Evolutionary conservation across 1,284 basidiomycete genomes (phyloP), one percentile per base, ranked within the genome.

Genomic region (Stygiomarasmius scandens): DNA sequence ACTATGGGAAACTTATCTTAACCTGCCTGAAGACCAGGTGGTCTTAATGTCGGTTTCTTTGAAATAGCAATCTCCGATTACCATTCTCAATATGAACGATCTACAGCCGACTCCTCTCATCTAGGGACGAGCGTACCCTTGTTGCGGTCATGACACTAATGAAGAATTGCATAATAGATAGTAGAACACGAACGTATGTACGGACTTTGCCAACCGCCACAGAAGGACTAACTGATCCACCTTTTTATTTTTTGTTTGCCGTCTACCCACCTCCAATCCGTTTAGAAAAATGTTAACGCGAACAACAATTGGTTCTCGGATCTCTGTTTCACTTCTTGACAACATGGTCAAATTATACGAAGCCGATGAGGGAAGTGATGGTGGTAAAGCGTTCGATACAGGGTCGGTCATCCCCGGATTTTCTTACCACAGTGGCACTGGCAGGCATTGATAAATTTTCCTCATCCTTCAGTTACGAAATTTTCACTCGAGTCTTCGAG

Each of bases 81-180:
- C 27, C 48, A 43, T 63, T 52, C 51, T 27, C 50, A 55, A 41
- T 9, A 12, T 41, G 16, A 41, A 8, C n/a, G 38, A 41, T 19
- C 14, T 41, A 4, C 68, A 94, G 92, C 65, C 90, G 93, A 29
- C 74, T 93, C 22, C 75, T 95, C 20, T 79, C 81, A 47, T 89
- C 87, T 25, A 80, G 82, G 43, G 92, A 95, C 68, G 62, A 75
- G 45, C 79, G 79, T 29, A 86, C 85, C 3, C 77, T 88, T 24
- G 65, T 85, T 4, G 83, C 87, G 2, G 81, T 84, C 1, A 72
- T 93, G 32, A 83, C 92, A 34, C 79, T 95, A 55, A 77, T 94
- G 41, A 69, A 86, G 43, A 95, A 94, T 68, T 88, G 89, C 61
- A 73, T 89, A 3, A 78, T 85, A 61, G 80, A 75, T 36, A 86